Conservation (phyloP, 805 yeast genomes). For the Yarrowia bubula region DNA sequence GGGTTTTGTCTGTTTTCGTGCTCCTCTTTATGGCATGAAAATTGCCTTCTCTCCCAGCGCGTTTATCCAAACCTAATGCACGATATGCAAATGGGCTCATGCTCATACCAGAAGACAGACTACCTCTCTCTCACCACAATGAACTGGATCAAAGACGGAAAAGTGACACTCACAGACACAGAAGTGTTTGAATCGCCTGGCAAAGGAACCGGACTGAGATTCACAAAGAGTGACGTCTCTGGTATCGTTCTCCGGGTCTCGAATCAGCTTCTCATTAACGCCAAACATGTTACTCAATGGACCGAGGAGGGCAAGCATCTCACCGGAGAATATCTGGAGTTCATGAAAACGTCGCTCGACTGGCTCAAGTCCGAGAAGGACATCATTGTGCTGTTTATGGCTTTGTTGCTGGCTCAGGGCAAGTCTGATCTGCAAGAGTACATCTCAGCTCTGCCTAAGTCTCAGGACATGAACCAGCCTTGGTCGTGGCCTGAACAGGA, state of each 20-base stretch:
- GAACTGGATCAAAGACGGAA: constrained; percentile 16
- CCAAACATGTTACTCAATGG: constrained; percentile 25
- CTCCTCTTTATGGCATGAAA: too few relatives aligned
- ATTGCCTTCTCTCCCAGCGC: background rate
- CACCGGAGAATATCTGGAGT: constrained; percentile 11
- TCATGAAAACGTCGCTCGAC: constrained; percentile 13
- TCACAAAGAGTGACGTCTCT: background rate
- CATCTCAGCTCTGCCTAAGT: constrained; percentile 35
- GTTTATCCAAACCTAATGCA: constrained; percentile 1
- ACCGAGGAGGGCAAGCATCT: constrained; percentile 10
- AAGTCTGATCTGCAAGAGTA: constrained; percentile 30
- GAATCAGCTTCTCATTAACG: constrained; percentile 27
- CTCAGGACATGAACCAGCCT: constrained; percentile 36
- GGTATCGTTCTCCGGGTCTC: constrained; percentile 28
- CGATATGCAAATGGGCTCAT: background rate
- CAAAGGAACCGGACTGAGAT: constrained; percentile 4
- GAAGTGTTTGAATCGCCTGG: constrained; percentile 6
- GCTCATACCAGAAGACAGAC: background rate
- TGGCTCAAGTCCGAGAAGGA: constrained; percentile 28
- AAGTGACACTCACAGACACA: background rate
- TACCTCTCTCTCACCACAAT: background rate
- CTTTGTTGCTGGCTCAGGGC: constrained; percentile 29
- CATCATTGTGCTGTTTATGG: constrained; percentile 18
- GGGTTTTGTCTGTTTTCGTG: background rate
- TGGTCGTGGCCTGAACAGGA: constrained; percentile 35